A percentile compares a stretch with the other conserved stretches of the same genome.
Conservation (phyloP, 1,284 basidiomycete genomes). For the Ceratobasidium theobromae region DNA sequence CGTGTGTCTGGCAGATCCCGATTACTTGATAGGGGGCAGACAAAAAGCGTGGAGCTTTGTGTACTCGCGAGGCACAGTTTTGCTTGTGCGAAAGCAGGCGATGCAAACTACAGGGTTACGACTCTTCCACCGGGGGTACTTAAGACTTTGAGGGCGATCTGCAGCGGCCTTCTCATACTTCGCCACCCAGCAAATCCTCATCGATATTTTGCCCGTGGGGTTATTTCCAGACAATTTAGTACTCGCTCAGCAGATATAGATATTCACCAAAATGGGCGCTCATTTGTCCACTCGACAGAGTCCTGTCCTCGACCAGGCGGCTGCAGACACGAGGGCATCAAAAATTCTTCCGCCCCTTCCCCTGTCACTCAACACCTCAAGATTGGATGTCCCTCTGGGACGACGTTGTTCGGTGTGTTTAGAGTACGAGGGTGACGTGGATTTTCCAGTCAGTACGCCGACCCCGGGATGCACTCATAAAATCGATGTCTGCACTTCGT, state of each 20-base stretch:
- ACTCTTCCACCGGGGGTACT: background rate
- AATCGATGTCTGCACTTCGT: conserved; percentile 1
- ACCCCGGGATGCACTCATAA: background rate
- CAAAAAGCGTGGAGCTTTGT: background rate
- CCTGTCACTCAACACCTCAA: no score
- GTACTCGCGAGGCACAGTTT: background rate
- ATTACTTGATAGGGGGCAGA: background rate
- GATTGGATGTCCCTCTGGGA: background rate
- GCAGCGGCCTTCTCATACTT: background rate
- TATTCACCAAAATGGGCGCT: no score
- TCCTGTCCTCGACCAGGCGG: no score
- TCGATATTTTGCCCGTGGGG: no score
- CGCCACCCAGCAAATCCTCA: background rate
- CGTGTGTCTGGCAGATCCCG: background rate
- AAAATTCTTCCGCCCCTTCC: no score
- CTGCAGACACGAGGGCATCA: no score
- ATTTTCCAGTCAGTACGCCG: background rate
- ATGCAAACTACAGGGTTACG: background rate
- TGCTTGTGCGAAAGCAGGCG: background rate
- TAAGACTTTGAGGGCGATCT: background rate
- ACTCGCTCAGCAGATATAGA: no score
- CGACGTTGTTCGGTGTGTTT: background rate
- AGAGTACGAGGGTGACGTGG: background rate
- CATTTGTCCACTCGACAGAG: background rate
- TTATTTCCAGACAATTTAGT: no score